Percentiles rank a stretch among this genome's conserved stretches.
Evolutionary conservation across 768 basidiomycete genomes (phyloP).

Genomic region (Boletellus ananiceps): DNA sequence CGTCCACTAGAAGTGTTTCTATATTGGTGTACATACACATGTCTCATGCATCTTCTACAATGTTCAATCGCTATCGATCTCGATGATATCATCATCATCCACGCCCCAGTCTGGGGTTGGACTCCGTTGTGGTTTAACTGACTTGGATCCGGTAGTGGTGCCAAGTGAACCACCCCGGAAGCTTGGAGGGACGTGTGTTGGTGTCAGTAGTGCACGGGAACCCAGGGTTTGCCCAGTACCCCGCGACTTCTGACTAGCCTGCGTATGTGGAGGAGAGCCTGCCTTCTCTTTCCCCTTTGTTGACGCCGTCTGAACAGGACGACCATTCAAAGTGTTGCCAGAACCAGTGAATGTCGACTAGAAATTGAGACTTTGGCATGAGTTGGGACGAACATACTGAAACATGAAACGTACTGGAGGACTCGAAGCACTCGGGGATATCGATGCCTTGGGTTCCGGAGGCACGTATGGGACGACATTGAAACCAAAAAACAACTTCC

Average conservation of each 20-base stretch:
- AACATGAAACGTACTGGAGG: conserved; percentile 24
- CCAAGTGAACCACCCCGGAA: conserved; percentile 41
- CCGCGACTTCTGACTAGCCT: conserved; percentile 35
- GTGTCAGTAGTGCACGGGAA: conserved; percentile 17
- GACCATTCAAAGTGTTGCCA: conserved; percentile 64
- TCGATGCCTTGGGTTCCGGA: conserved; percentile 33
- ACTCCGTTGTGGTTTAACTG: conserved; percentile 47
- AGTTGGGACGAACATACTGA: background rate
- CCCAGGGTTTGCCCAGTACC: conserved; percentile 51
- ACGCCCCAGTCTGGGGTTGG: conserved; percentile 81
- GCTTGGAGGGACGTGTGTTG: conserved; percentile 29
- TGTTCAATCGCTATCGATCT: conserved; percentile 73
- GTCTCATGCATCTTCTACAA: background rate
- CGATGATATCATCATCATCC: conserved; percentile 80
- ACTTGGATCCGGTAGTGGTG: conserved; percentile 40
- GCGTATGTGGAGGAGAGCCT: conserved; percentile 31
- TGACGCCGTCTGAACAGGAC: conserved; percentile 33
- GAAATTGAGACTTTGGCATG: background rate
- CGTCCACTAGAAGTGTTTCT: background rate
- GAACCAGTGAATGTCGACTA: conserved; percentile 57
- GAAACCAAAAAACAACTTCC: conserved; percentile 96
- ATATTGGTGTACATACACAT: conserved; percentile 8
- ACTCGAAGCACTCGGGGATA: conserved; percentile 26
- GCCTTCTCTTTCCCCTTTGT: conserved; percentile 55
- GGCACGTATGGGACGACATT: conserved; percentile 68